phyloP scores from a whole-genome alignment of 106 monocot species.

The Dendrobium huoshanense region DNA sequence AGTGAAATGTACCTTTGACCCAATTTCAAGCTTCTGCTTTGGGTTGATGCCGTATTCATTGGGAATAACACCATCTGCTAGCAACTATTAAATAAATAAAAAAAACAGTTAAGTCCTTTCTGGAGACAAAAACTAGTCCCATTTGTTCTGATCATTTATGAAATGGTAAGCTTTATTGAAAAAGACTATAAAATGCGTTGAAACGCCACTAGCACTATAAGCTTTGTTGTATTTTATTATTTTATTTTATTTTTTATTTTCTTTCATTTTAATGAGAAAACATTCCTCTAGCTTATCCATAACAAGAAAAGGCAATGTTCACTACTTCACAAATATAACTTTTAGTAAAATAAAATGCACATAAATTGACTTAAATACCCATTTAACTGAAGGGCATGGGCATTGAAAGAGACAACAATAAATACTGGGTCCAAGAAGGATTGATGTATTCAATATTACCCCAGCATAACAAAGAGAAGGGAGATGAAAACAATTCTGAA shows the following conservation, averaged over 20 bases:
- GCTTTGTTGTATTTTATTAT: neutral
- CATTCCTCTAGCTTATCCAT: neutral
- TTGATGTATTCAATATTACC: neutral
- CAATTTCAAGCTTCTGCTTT: slow-evolving; percentile 93
- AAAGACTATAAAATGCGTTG: neutral
- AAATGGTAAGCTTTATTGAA: neutral
- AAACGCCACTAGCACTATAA: neutral
- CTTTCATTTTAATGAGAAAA: neutral
- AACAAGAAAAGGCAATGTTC: neutral
- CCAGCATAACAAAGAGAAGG: neutral
- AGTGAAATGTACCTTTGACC: slow-evolving; percentile 67
- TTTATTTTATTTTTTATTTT: neutral
- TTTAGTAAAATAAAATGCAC: neutral
- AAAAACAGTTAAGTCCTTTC: neutral
- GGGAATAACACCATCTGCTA: slow-evolving; percentile 98
- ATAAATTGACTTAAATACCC: neutral
- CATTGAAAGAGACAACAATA: neutral
- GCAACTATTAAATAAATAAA: slow-evolving; percentile 42
- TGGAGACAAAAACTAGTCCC: neutral
- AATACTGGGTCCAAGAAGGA: neutral
- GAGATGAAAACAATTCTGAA: neutral
- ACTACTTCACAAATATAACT: neutral
- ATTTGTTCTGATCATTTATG: neutral
- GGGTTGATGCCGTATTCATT: slow-evolving; percentile 98
- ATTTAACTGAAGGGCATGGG: neutral